These are phyloP conservation scores for Elongisporangium anandrum DNA, from an alignment of 352 stramenopile species.

Conservation along the genomic window DNA sequence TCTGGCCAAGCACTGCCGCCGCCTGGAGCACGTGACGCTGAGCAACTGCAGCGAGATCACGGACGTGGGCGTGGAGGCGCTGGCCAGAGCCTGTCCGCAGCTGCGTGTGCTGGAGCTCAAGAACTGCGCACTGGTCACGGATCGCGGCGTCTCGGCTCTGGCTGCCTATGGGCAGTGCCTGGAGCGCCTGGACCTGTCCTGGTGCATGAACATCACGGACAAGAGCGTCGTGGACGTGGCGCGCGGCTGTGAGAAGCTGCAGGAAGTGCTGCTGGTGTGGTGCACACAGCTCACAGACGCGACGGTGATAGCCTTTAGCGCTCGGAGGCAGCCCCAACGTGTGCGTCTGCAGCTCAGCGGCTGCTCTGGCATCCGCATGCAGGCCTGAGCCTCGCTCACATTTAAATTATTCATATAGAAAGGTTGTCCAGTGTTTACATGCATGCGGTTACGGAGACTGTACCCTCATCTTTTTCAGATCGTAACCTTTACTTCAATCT, in stretches of 20 bases:
- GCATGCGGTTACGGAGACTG: not conserved
- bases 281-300: constrained; percentile 81
- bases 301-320: constrained; percentile 51
- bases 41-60: constrained; percentile 76
- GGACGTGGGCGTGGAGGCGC: constrained; percentile 64
- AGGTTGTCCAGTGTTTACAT: not conserved
- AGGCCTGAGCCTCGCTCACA: not conserved
- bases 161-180: constrained; percentile 48
- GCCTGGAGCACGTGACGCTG: constrained; percentile 67
- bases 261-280: constrained; percentile 72
- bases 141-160: constrained; percentile 58
- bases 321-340: constrained; percentile 2
- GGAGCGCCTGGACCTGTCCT: constrained; percentile 71
- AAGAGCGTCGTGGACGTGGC: constrained; percentile 70
- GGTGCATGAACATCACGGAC: constrained; percentile 89
- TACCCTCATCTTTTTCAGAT: not conserved
- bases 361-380: constrained; percentile 49
- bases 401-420: not conserved
- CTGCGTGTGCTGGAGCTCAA: constrained; percentile 62
- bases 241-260: constrained; percentile 49
- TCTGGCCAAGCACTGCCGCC: constrained; percentile 54
- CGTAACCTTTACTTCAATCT: not conserved
- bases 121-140: constrained; percentile 80
- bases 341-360: constrained; percentile 58
- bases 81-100: constrained; percentile 46